Percentiles rank a stretch among this genome's conserved stretches.
Conservation (phyloP, 192 early-diverging fungal genomes). For the Backusella tarrabulga region DNA sequence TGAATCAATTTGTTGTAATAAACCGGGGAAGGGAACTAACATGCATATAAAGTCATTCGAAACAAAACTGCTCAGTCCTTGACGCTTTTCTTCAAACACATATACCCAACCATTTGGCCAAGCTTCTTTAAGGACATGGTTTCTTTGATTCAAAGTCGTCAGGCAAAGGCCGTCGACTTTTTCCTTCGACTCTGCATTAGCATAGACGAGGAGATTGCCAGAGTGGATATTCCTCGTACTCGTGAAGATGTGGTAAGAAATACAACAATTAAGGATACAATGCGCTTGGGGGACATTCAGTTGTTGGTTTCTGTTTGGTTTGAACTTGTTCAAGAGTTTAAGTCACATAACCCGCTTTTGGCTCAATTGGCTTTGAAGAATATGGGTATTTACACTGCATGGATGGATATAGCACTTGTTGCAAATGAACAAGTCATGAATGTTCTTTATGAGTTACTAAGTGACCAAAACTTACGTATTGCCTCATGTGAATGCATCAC, state of each 20-base stretch:
- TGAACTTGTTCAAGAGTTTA: slow-evolving; percentile 63
- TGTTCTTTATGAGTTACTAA: slow-evolving; percentile 75
- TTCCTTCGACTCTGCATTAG: slow-evolving; percentile 75
- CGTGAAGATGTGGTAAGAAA: slow-evolving; percentile 70
- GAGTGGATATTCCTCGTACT: slow-evolving; percentile 61
- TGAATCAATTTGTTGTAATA: neutral
- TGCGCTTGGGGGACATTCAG: slow-evolving; percentile 80
- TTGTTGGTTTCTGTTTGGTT: slow-evolving; percentile 77
- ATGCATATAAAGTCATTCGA: slow-evolving; percentile 44
- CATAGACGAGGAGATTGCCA: slow-evolving; percentile 90
- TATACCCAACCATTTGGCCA: slow-evolving; percentile 83
- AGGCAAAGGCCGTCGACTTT: slow-evolving; percentile 61
- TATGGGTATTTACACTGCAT: slow-evolving; percentile 86
- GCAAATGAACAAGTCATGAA: slow-evolving; percentile 80
- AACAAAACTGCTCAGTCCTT: slow-evolving; percentile 88
- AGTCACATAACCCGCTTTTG: slow-evolving; percentile 58
- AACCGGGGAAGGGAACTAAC: neutral
- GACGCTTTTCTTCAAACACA: slow-evolving; percentile 74
- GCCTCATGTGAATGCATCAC: slow-evolving; percentile 81
- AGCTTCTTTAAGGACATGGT: slow-evolving; percentile 87
- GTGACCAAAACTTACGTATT: slow-evolving; percentile 57
- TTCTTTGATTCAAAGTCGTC: slow-evolving; percentile 53
- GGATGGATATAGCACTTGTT: slow-evolving; percentile 93
- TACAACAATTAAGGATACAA: slow-evolving; percentile 84
- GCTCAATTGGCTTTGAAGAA: slow-evolving; percentile 66